Conservation (phyloP, 495 filamentous ascomycete species). For the Hypomontagnella submonticulosa region DNA sequence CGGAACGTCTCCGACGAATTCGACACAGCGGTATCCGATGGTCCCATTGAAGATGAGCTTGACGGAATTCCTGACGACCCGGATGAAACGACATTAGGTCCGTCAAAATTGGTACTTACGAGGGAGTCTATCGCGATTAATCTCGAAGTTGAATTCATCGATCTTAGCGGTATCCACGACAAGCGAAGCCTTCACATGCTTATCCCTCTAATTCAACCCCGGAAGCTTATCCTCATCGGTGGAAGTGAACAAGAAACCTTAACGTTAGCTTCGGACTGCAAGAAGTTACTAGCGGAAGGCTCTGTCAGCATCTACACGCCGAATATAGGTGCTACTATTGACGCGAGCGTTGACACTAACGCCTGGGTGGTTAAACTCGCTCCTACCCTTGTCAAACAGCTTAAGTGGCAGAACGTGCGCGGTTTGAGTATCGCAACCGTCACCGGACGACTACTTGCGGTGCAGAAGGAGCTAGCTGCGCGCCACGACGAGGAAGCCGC, state of each 20-base stretch:
- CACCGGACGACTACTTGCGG: conserved; percentile 68
- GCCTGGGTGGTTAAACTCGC: conserved; percentile 95
- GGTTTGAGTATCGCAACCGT: conserved; percentile 89
- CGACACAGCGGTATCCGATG: conserved; percentile 54
- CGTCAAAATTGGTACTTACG: conserved; percentile 75
- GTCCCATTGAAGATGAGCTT: conserved; percentile 59
- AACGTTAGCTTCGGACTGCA: conserved; percentile 81
- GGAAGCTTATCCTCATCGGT: conserved; percentile 89
- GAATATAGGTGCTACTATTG: conserved; percentile 71
- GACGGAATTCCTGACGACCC: conserved; percentile 66
- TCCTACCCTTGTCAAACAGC: conserved; percentile 78
- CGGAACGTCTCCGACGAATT: conserved; percentile 55
- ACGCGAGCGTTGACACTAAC: conserved; percentile 97
- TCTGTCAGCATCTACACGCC: conserved; percentile 82
- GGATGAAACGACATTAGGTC: conserved; percentile 70
- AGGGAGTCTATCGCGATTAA: conserved; percentile 71
- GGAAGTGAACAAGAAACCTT: conserved; percentile 81
- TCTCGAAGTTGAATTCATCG: conserved; percentile 83
- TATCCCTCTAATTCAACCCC: conserved; percentile 91
- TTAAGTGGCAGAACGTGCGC: conserved; percentile 95
- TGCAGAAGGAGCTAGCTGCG: conserved; percentile 50
- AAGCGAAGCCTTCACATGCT: conserved; percentile 93
- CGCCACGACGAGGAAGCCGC: conserved; percentile 57
- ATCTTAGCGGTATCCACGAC: conserved; percentile 93
- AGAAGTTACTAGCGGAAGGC: conserved; percentile 71